Base-by-base conservation (phyloP, 352 stramenopile species). In the Phytopythium chamaehyphon region DNA sequence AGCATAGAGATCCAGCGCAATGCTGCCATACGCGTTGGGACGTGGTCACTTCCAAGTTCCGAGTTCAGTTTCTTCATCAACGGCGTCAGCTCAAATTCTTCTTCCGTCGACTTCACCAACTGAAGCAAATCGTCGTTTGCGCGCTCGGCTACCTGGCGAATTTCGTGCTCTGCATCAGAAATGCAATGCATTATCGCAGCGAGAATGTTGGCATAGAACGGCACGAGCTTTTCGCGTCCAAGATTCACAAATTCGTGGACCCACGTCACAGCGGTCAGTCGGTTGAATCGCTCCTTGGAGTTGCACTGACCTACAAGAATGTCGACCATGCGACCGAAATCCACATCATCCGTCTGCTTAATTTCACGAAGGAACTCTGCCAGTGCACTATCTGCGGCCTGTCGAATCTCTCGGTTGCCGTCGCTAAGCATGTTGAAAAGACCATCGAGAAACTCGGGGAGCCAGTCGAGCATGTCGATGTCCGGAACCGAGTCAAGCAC, bases 381-480 rank as follows among this genome's bases (percentile, higher is more conserved):
- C 16, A 98, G 64, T 9, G 93, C 94, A 46, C 87, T 96, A 68
- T 98, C 93, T 0, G 95, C 95, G 0, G 90, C 95, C 52, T 99
- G 95, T 26, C 96, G 90, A 49, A 99, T 99, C 69, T 99, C 96
- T 21, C 95, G 73, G 70, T 99, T 99, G 5, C 88, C 95, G 69
- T 99, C 97, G 58, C 93, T 98, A 1, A 99, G 73, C 97, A 99
- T 99, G 66, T 99, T 98, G 57, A 99, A 99, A 18, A 99, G 71
- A 0, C 97, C 97, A 60, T 99, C 97, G 11, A 99, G 66, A 72
- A 99, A 99, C 51, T 99, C 96, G 2, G 84, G 84, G 39, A 95
- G 64, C 77, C 96, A 98, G 70, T 99, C 97, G 49, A 99, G 83
- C 96, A 99, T 99, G 63, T 98, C 95, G 55, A 99, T 99, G 57